phyloP scores from a whole-genome alignment of 495 filamentous ascomycete species.

The Hypoxylon perforatum region DNA sequence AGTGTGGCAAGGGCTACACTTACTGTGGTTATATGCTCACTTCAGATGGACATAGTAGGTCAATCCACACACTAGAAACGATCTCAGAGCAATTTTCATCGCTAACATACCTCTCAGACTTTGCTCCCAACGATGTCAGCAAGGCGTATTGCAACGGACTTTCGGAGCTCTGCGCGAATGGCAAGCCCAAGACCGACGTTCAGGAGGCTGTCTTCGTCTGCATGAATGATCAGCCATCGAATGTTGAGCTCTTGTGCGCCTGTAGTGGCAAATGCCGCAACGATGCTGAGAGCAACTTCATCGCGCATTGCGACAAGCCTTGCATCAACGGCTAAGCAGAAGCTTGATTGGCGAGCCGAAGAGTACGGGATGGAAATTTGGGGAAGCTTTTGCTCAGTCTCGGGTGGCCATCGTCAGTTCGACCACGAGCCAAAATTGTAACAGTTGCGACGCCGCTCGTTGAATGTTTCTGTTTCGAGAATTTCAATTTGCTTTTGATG shows the following conservation, averaged over 20 bases:
- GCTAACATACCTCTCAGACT: slow-evolving; percentile 41
- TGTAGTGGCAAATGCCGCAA: slow-evolving; percentile 55
- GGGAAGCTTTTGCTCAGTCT: slow-evolving; percentile 3
- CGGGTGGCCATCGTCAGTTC: slow-evolving; percentile 14
- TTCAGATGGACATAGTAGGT: slow-evolving; percentile 51
- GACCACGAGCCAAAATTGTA: slow-evolving; percentile 18
- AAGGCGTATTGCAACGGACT: slow-evolving; percentile 54
- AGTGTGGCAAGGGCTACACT: slow-evolving; percentile 56
- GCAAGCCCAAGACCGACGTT: slow-evolving; percentile 52
- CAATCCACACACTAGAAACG: background rate
- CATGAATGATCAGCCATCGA: slow-evolving; percentile 46
- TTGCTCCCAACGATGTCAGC: slow-evolving; percentile 51
- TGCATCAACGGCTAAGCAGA: slow-evolving; percentile 39
- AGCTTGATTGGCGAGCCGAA: background rate
- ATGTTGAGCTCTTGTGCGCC: slow-evolving; percentile 52
- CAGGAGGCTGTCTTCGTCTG: slow-evolving; percentile 56
- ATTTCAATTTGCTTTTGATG: background rate
- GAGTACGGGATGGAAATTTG: slow-evolving; percentile 5
- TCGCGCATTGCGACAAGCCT: slow-evolving; percentile 46
- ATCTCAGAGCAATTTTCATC: background rate
- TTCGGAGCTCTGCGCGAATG: slow-evolving; percentile 49
- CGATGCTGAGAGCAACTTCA: slow-evolving; percentile 44
- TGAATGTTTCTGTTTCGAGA: slow-evolving; percentile 17
- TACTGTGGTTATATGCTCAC: slow-evolving; percentile 59
- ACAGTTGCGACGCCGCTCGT: slow-evolving; percentile 24